Evolutionary conservation across 306 rosid genomes (phyloP), one percentile per base, ranked within the genome.

Genomic region (Begonia peltatifolia): DNA sequence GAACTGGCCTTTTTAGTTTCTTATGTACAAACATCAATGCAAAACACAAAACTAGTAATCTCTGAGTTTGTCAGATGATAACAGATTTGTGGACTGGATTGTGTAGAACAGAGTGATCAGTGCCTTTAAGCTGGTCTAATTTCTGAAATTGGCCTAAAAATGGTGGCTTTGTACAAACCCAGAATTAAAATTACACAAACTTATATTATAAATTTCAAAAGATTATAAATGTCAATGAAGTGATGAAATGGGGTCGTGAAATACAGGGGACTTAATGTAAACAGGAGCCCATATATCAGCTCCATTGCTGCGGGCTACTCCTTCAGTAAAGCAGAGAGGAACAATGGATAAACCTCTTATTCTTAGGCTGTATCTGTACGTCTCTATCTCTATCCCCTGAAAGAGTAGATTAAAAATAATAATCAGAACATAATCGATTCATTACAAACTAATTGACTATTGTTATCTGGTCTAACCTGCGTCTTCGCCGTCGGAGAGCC

Each of bases 201-300:
- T 25, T 25, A 6, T 30, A 30, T 30, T 6, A 20, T 30, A 30
- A 30, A 51, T 3, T 51, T 11, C 7, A 7, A 1, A 17, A 0
- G n/a, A 51, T n/a, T 10, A 13, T 6, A 51, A 52, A 50, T 56
- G 68, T 82, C 75, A 82, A 52, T 71, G 58, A 55, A 74, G 77
- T 59, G 74, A 79, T 9, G 88, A 63, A 46, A 62, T 47, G 38
- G 61, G 46, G 14, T 59, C 50, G 60, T 78, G 87, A 12, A 54
- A 51, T 63, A 69, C 71, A 5, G 94, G 83, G 14, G 92, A 78
- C 46, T 72, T 62, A 23, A 77, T 76, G 74, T 90, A 85, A 50
- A 79, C 77, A 14, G 99, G 99, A 13, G 99, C 95, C 99, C 99
- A 90, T 48, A 90, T 86, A 63, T 90, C 99, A 41, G 99, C 99